These are phyloP conservation scores for Bruguiera gymnorhiza DNA, from an alignment of 345 rosid species.

Conservation along the genomic window DNA sequence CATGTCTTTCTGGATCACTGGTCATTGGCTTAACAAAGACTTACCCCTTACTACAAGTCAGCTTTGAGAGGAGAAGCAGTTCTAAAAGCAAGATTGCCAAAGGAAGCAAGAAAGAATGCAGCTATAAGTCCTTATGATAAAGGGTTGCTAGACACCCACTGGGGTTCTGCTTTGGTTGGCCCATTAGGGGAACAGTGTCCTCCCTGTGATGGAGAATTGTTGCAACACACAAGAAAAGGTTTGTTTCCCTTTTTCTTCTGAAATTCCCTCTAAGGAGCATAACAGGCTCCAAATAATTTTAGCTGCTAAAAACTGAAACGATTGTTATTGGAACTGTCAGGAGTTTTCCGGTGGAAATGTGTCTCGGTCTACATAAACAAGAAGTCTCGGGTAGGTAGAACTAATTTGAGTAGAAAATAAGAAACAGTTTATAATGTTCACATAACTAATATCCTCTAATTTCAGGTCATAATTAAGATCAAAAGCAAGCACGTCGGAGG, in stretches of 20 bases:
- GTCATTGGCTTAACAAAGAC: background rate
- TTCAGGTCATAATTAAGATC: constrained; percentile 66
- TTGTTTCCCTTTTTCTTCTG: background rate
- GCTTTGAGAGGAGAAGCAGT: constrained; percentile 96
- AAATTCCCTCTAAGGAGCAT: background rate
- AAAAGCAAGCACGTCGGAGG: constrained; percentile 92
- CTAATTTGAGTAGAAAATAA: background rate
- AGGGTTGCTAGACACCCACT: constrained; percentile 44
- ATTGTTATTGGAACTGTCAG: constrained; percentile 37
- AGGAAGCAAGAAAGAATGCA: constrained; percentile 84
- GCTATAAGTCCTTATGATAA: constrained; percentile 75
- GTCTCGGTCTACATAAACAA: constrained; percentile 64
- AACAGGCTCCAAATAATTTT: background rate
- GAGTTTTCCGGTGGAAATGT: constrained; percentile 56
- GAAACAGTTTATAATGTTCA: background rate
- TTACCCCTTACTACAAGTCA: constrained; percentile 13
- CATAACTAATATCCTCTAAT: constrained; percentile 1
- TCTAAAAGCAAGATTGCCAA: constrained; percentile 65
- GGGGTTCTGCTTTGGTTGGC: constrained; percentile 36
- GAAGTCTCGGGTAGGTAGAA: constrained; percentile 60
- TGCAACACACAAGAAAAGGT: constrained; percentile 78
- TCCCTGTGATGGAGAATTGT: constrained; percentile 61
- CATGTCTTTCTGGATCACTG: background rate
- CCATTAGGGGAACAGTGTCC: constrained; percentile 40
- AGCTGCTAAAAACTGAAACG: background rate